A percentile compares a stretch with the other conserved stretches of the same genome.
Evolutionary conservation across 108 stramenopile genomes (phyloP).

Genomic region (Nitzschia inconspicua): DNA sequence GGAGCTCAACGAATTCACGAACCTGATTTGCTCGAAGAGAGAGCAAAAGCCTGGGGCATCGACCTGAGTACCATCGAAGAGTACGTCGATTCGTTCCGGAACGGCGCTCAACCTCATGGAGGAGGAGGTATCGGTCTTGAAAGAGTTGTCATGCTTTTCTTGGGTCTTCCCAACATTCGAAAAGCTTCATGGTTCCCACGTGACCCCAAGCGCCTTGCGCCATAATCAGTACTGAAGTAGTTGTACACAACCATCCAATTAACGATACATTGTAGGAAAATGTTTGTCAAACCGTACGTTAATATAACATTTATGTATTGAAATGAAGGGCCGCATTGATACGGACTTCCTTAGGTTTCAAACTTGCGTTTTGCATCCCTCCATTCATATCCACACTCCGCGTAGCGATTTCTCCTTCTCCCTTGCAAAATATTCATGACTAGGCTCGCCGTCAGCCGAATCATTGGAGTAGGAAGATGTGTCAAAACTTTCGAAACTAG

Average conservation of each 20-base stretch:
- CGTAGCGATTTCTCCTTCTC: slow-evolving; percentile 38
- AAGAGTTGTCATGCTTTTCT: slow-evolving; percentile 98
- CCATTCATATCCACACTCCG: slow-evolving; percentile 23
- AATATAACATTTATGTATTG: no score
- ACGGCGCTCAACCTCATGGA: slow-evolving; percentile 95
- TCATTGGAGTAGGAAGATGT: no score
- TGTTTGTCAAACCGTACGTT: no score
- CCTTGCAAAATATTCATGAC: slow-evolving; percentile 18
- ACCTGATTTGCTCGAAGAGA: slow-evolving; percentile 86
- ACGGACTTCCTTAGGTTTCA: no score
- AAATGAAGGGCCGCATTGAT: no score
- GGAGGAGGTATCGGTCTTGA: slow-evolving; percentile 99
- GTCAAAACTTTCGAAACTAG: no score
- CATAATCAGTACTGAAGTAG: no score
- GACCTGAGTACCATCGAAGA: slow-evolving; percentile 80
- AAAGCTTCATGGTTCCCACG: slow-evolving; percentile 98
- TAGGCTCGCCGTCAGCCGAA: slow-evolving; percentile 7
- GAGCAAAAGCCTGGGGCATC: slow-evolving; percentile 90
- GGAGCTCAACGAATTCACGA: slow-evolving; percentile 99
- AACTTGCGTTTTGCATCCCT: neutral
- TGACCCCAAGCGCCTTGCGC: slow-evolving; percentile 93
- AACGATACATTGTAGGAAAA: no score
- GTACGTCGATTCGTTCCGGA: slow-evolving; percentile 96
- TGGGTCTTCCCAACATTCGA: slow-evolving; percentile 96
- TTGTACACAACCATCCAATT: no score